These are phyloP conservation scores for Blumeriella jaapii DNA, from an alignment of 2,329 filamentous ascomycete species.

Conservation along the genomic window DNA sequence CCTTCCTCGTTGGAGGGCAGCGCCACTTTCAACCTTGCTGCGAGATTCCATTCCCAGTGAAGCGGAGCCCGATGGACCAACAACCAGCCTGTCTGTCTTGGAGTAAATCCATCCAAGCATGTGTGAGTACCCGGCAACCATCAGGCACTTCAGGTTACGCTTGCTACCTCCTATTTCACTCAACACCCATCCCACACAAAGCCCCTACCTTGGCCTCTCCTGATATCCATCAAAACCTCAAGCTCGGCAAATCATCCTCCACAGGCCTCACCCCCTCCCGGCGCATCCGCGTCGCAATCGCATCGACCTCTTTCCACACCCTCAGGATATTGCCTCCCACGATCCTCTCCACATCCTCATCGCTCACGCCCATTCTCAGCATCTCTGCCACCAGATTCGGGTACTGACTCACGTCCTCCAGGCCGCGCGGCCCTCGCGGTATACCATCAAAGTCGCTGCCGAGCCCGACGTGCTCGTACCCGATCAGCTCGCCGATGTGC, in stretches of 20 bases:
- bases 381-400: conserved; percentile 69
- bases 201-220: too few species aligned
- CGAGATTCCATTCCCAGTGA: too few species aligned
- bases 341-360: conserved; percentile 62
- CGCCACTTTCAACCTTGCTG: too few species aligned
- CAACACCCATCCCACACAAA: too few species aligned
- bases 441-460: conserved; percentile 89
- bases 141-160: too few species aligned
- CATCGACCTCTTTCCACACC: conserved; percentile 73
- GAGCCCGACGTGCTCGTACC: conserved; percentile 78
- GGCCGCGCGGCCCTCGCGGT: conserved; percentile 49
- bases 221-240: too few species aligned
- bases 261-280: conserved; percentile 35
- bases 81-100: too few species aligned
- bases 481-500: conserved; percentile 72
- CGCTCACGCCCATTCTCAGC: conserved; percentile 59
- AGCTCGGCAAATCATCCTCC: conserved; percentile 37
- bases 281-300: conserved; percentile 56
- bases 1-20: too few species aligned
- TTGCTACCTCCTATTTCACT: too few species aligned
- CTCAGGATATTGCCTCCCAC: conserved; percentile 72
- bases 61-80: too few species aligned
- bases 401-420: conserved; percentile 79
- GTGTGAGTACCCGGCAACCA: too few species aligned
- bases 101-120: too few species aligned